Evolutionary conservation across 202 grass and related monocot genomes (phyloP).

Genomic region (Zizania palustris): DNA sequence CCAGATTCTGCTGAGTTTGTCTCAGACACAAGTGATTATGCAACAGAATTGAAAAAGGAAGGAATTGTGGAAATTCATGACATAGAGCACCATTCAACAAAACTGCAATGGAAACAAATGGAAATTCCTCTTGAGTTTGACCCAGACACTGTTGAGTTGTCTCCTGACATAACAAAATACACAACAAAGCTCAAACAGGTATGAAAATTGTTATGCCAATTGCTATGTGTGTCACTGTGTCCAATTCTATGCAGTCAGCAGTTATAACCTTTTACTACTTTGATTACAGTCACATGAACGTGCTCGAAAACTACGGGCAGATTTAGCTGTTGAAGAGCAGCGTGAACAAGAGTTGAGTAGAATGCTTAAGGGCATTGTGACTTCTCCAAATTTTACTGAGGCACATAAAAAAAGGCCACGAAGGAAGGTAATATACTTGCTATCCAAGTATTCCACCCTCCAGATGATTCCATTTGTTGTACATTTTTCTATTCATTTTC

Average conservation of each 20-base stretch:
- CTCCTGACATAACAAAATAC: slow-evolving; percentile 74
- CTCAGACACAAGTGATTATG: slow-evolving; percentile 60
- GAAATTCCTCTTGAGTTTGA: slow-evolving; percentile 47
- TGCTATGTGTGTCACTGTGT: not conserved
- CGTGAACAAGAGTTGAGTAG: slow-evolving; percentile 68
- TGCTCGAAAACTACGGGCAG: slow-evolving; percentile 65
- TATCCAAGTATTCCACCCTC: slow-evolving; percentile 19
- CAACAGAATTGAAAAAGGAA: slow-evolving; percentile 51
- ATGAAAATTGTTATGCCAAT: slow-evolving; percentile 6
- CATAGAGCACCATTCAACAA: slow-evolving; percentile 40
- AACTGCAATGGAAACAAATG: slow-evolving; percentile 50
- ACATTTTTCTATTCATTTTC: slow-evolving; percentile 30
- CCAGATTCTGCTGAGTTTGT: slow-evolving; percentile 62
- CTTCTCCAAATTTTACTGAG: slow-evolving; percentile 53
- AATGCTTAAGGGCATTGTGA: slow-evolving; percentile 83
- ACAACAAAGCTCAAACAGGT: slow-evolving; percentile 82
- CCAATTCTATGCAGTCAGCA: slow-evolving; percentile 13
- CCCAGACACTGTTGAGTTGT: slow-evolving; percentile 49
- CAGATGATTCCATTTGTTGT: slow-evolving; percentile 17
- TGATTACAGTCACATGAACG: slow-evolving; percentile 75
- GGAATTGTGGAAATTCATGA: slow-evolving; percentile 37
- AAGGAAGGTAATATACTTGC: slow-evolving; percentile 64
- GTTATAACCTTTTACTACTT: slow-evolving; percentile 35
- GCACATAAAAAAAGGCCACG: slow-evolving; percentile 46
- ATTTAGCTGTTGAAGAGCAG: slow-evolving; percentile 93